phyloP scores from a whole-genome alignment of 768 basidiomycete species.

The Xanthoconium stramineum region DNA sequence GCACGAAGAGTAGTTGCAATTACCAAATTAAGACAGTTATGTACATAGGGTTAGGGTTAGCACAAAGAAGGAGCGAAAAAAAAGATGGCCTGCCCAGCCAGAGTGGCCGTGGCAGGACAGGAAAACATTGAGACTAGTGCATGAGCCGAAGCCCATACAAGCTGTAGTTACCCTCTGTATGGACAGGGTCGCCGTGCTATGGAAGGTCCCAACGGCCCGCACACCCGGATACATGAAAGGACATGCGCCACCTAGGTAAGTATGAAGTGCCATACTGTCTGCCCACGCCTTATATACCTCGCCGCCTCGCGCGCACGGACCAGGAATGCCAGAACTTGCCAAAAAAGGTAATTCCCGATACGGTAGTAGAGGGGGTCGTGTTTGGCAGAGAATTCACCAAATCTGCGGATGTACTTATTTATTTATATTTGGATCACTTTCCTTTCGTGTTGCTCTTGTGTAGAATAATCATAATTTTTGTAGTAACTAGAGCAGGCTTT shows the following conservation, averaged over 20 bases:
- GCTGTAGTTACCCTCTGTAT: conserved; percentile 40
- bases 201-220: conserved; percentile 51
- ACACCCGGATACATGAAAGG: conserved; percentile 54
- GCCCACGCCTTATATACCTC: conserved; percentile 30
- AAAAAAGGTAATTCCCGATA: conserved; percentile 14
- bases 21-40: conserved; percentile 2
- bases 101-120: conserved; percentile 62
- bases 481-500: too few species aligned
- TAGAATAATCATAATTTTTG: too few species aligned
- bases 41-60: conserved; percentile 34
- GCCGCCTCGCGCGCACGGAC: conserved; percentile 22
- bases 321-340: conserved; percentile 28
- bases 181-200: conserved; percentile 59
- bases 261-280: conserved; percentile 35
- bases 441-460: too few species aligned
- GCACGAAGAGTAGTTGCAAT: background rate
- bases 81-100: conserved; percentile 34
- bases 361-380: too few species aligned
- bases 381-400: too few species aligned
- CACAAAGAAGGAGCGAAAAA: conserved; percentile 2
- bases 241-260: conserved; percentile 63
- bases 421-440: too few species aligned
- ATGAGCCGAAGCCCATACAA: conserved; percentile 66
- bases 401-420: too few species aligned
- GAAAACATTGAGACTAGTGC: conserved; percentile 82